Conservation (phyloP, 2,329 filamentous ascomycete genomes). For the Thermoascus crustaceus region DNA sequence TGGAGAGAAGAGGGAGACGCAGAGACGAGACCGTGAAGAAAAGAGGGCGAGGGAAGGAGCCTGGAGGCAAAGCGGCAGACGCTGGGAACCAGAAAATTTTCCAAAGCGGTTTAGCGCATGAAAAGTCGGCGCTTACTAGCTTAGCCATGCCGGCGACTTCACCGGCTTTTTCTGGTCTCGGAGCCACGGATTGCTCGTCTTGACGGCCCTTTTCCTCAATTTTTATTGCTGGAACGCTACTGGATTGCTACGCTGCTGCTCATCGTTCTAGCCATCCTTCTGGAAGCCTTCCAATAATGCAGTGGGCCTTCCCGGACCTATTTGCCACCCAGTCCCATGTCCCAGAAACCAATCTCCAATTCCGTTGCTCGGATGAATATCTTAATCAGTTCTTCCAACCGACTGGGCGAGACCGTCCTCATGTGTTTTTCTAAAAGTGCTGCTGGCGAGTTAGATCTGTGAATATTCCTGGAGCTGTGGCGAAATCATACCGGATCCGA, state of each 20-base stretch:
- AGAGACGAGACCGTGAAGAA: constrained; percentile 11
- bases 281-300: constrained; percentile 8
- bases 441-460: constrained; percentile 22
- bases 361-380: constrained; percentile 83
- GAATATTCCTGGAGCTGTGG: neutral
- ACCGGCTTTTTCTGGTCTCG: too few species aligned
- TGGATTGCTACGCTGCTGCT: constrained; percentile 2
- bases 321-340: constrained; percentile 49
- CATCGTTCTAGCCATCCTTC: neutral
- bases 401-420: constrained; percentile 59
- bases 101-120: constrained; percentile 19
- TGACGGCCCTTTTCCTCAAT: too few species aligned
- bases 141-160: constrained; percentile 5
- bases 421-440: constrained; percentile 70
- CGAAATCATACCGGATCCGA: constrained; percentile 54
- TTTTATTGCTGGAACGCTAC: neutral
- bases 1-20: constrained; percentile 6
- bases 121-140: constrained; percentile 2
- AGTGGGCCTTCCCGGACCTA: constrained; percentile 17
- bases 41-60: constrained; percentile 21
- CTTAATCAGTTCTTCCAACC: constrained; percentile 72
- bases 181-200: neutral
- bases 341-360: constrained; percentile 70
- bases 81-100: constrained; percentile 17
- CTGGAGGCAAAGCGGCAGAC: constrained; percentile 15